Conservation (phyloP, 768 basidiomycete genomes). For the Mycena kentingensis region DNA sequence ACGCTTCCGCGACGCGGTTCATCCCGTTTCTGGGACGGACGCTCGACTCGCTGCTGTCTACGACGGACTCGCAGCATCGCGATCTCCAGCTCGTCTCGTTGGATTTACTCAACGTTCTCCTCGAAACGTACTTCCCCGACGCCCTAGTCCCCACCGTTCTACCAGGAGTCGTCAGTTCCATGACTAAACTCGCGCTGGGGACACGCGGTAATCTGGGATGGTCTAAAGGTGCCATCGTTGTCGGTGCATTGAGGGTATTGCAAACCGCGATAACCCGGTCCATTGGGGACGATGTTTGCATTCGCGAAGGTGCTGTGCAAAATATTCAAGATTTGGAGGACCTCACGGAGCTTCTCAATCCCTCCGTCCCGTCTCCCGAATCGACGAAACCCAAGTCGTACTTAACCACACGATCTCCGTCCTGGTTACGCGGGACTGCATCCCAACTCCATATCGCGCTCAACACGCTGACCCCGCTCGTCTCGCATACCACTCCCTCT, state of each 20-base stretch:
- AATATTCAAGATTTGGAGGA: constrained; percentile 65
- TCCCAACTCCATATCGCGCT: constrained; percentile 84
- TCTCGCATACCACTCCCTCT: constrained; percentile 68
- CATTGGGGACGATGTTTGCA: constrained; percentile 69
- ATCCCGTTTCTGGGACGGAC: constrained; percentile 84
- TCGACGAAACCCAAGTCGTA: constrained; percentile 37
- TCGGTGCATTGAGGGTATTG: constrained; percentile 59
- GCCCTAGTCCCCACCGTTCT: constrained; percentile 64
- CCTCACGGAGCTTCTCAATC: constrained; percentile 41
- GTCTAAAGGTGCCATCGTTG: constrained; percentile 71
- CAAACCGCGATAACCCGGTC: constrained; percentile 53
- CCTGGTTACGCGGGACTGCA: constrained; percentile 82
- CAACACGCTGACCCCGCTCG: constrained; percentile 69
- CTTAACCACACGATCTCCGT: constrained; percentile 59
- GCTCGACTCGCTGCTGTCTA: constrained; percentile 67
- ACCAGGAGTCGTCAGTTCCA: constrained; percentile 80
- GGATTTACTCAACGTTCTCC: constrained; percentile 53
- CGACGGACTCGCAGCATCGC: constrained; percentile 56
- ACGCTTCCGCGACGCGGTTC: constrained; percentile 52
- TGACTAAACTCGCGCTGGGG: constrained; percentile 71
- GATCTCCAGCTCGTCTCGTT: constrained; percentile 69
- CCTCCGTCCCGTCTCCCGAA: constrained; percentile 20
- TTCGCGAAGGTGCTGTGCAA: constrained; percentile 58
- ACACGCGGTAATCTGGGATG: constrained; percentile 57
- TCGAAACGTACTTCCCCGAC: constrained; percentile 61